A percentile compares a stretch with the other conserved stretches of the same genome.
Conservation (phyloP, 139 green algal species). For the Volvox africanus region DNA sequence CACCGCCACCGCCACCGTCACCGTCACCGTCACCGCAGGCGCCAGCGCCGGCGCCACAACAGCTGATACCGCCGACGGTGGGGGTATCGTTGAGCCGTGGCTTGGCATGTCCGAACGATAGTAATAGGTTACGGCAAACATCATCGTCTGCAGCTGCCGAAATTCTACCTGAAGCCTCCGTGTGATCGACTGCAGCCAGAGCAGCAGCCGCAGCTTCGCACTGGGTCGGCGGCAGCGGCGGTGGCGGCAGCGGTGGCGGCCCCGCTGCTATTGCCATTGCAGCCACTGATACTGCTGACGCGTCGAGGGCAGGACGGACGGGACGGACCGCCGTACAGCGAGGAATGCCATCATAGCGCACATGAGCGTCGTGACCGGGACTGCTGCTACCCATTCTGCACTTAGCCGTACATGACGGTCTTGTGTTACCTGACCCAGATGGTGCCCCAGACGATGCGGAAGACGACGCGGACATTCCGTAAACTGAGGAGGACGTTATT, state of each 20-base stretch:
- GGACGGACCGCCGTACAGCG: not conserved
- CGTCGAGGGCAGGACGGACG: not conserved
- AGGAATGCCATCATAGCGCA: not conserved
- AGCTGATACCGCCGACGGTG: no score
- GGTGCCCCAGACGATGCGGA: not conserved
- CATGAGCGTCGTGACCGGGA: not conserved
- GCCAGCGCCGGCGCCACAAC: not conserved
- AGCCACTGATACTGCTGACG: not conserved
- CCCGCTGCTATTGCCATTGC: not conserved
- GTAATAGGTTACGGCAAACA: constrained; percentile 7
- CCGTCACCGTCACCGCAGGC: not conserved
- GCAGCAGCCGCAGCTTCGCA: no score
- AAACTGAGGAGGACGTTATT: not conserved
- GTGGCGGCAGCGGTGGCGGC: no score
- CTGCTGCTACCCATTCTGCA: not conserved
- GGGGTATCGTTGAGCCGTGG: no score
- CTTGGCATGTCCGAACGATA: constrained; percentile 4
- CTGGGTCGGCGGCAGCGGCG: no score
- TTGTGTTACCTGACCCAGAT: not conserved
- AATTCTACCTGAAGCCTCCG: no score
- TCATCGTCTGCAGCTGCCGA: not conserved
- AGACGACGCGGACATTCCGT: not conserved
- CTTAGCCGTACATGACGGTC: not conserved
- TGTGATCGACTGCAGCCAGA: no score
- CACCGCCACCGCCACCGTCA: not conserved